Base-by-base conservation (phyloP, 768 basidiomycete genomes). In the Leccinum olivaceopallidum region DNA sequence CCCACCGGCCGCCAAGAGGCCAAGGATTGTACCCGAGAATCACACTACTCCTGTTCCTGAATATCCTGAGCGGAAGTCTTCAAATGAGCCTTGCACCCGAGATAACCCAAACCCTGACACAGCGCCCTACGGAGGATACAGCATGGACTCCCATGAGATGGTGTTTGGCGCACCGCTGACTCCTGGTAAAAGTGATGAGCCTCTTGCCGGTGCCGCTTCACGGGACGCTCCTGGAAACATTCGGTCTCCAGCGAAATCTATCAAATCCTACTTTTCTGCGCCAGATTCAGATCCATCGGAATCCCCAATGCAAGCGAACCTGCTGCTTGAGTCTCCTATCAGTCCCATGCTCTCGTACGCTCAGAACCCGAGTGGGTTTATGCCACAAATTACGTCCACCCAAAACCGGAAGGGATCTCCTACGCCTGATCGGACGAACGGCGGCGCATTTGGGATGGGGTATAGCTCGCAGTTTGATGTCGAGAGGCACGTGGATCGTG, bases 381-480 rank as follows among this genome's bases (percentile, higher is more conserved):
- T 68, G 6, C 80, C 79, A 3, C 73, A 64, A 61, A 66, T 73
- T 54, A 68, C 72, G 32, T 79, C 78, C 3, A 77, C 80, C 9
- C 78, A 77, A 66, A 60, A 48, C 32, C 61, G 63, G n/a, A 66
- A 64, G 51, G 60, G 52, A 18, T 56, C 63, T 16, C 60, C 60
- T 39, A 59, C 57, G 24, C 47, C 57, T 54, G 60, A 50, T 52
- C 66, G 47, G 60, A 63, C 56, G 56, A 70, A 67, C 55, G 67
- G 68, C 57, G 73, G 72, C 13, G 51, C 71, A 18, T 68, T 75
- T 42, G 79, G 75, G 62, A 73, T 76, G 72, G 79, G 78, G 3
- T 85, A 80, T 65, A 84, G 80, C 60, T 85, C 86, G 5, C 85
- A 86, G 62, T 81, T 83, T 58, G 82, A 85, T 60, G 76, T 86